Conservation (phyloP, 441 rosid genomes). For the Gossypium gossypioides region DNA sequence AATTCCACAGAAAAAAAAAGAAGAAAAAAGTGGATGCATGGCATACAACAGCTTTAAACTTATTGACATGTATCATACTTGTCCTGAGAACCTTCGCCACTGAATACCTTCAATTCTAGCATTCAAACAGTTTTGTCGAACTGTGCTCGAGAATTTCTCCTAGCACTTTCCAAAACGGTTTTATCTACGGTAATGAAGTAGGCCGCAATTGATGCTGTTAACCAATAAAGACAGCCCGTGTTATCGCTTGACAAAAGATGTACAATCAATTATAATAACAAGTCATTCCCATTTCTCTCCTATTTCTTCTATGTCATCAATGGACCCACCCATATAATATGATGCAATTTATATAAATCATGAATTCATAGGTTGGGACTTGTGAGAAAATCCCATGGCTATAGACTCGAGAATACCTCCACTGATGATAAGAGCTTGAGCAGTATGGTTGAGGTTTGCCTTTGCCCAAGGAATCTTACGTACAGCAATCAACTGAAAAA, state of each 20-base stretch:
- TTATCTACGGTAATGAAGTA: conserved; percentile 61
- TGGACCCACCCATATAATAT: background rate
- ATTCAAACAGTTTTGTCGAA: conserved; percentile 28
- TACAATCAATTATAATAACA: background rate
- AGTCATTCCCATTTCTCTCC: background rate
- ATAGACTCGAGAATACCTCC: conserved; percentile 29
- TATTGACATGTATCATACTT: background rate
- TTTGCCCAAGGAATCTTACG: conserved; percentile 64
- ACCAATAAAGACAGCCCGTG: background rate
- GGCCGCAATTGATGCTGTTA: conserved; percentile 46
- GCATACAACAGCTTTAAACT: background rate
- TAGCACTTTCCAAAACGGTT: conserved; percentile 50
- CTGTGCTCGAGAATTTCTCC: conserved; percentile 32
- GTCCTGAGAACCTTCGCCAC: background rate
- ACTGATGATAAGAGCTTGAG: conserved; percentile 57
- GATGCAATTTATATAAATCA: background rate
- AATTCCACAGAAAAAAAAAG: no score
- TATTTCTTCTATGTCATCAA: background rate
- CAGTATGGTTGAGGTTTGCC: conserved; percentile 60
- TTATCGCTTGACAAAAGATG: background rate
- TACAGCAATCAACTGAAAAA: conserved; percentile 35
- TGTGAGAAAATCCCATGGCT: background rate
- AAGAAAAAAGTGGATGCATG: background rate
- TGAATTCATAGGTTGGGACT: background rate
- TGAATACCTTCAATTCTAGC: background rate